Conservation (phyloP, 306 rosid species). For the Malus fusca region DNA sequence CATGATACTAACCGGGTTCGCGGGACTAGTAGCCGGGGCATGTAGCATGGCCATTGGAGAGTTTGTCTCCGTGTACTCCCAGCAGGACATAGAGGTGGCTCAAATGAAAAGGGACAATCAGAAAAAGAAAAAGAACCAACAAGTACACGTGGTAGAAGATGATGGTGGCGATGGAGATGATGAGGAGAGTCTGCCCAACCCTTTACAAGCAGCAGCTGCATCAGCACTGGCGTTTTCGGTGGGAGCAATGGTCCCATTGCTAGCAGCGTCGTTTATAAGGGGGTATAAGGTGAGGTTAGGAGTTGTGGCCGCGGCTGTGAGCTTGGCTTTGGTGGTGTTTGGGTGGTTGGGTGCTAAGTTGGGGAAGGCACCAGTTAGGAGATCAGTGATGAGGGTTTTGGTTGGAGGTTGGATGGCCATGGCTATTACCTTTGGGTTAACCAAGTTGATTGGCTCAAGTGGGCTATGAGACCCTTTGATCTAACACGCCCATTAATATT, state of each 20-base stretch:
- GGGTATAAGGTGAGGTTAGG: constrained; percentile 55
- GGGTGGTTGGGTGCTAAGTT: constrained; percentile 73
- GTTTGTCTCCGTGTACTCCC: constrained; percentile 89
- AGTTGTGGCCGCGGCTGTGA: constrained; percentile 58
- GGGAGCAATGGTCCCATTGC: constrained; percentile 83
- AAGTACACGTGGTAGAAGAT: not conserved
- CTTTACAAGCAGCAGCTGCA: constrained; percentile 80
- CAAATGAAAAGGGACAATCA: constrained; percentile 53
- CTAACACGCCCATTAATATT: not conserved
- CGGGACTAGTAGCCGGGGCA: constrained; percentile 81
- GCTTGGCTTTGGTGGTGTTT: constrained; percentile 51
- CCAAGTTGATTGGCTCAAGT: constrained; percentile 73
- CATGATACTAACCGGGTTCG: constrained; percentile 86
- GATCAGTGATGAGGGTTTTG: constrained; percentile 51
- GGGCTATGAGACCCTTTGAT: constrained; percentile 27
- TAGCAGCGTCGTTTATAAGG: constrained; percentile 72
- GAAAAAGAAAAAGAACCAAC: not conserved
- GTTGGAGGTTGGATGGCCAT: constrained; percentile 94
- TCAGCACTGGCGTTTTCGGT: constrained; percentile 75
- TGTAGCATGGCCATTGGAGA: constrained; percentile 98
- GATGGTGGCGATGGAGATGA: constrained; percentile 2
- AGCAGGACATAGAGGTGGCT: constrained; percentile 70
- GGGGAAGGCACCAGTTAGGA: constrained; percentile 57
- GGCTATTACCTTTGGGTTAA: constrained; percentile 72
- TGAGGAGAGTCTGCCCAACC: constrained; percentile 62